A percentile compares a stretch with the other conserved stretches of the same genome.
Conservation (phyloP, 2,329 filamentous ascomycete species). For the Xylariaceae sp. region DNA sequence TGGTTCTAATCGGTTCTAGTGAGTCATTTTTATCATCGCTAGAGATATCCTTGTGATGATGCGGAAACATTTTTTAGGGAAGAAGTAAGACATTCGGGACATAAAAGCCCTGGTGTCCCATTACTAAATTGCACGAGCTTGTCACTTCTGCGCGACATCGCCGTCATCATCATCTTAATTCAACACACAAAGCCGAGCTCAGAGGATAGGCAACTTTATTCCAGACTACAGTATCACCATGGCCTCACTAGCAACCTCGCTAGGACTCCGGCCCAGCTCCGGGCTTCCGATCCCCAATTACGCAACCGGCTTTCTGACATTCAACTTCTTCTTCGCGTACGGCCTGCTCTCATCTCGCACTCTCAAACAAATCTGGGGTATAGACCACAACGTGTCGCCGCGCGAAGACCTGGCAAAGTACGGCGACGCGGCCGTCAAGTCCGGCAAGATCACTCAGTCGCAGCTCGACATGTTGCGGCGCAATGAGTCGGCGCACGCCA, state of each 20-base stretch:
- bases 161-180: too few species aligned
- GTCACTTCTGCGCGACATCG: too few species aligned
- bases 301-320: constrained; percentile 32
- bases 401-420: constrained; percentile 44
- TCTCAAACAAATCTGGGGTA: constrained; percentile 38
- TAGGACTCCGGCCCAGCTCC: constrained; percentile 24
- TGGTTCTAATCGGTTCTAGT: too few species aligned
- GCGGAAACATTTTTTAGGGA: too few species aligned
- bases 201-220: too few species aligned
- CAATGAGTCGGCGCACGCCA: constrained; percentile 43
- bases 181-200: too few species aligned
- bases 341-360: constrained; percentile 39
- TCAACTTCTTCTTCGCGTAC: constrained; percentile 43
- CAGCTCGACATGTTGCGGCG: constrained; percentile 41
- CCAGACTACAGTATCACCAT: constrained; percentile 7
- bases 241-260: constrained; percentile 20
- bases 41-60: too few species aligned
- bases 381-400: constrained; percentile 46
- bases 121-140: too few species aligned
- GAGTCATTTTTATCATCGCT: too few species aligned
- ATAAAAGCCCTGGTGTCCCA: too few species aligned
- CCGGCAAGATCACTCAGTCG: constrained; percentile 39
- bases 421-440: constrained; percentile 38
- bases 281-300: constrained; percentile 17
- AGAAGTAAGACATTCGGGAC: too few species aligned